A percentile compares a stretch with the other conserved stretches of the same genome.
Evolutionary conservation across 306 rosid species (phyloP).

Genomic region (Lagenaria siceraria): DNA sequence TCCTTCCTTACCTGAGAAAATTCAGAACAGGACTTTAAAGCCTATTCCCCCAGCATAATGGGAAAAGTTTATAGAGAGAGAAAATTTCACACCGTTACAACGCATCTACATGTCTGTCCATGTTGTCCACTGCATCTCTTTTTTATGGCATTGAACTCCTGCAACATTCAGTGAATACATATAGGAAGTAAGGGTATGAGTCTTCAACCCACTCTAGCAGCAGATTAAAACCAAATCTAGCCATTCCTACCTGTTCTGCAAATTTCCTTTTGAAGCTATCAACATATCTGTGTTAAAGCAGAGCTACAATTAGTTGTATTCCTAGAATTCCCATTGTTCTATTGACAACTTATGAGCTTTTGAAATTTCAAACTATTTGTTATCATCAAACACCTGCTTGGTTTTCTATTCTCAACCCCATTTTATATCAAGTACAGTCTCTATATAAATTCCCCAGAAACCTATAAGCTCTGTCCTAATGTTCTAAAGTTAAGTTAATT

Average conservation of each 20-base stretch:
- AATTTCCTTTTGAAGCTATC: conserved; percentile 46
- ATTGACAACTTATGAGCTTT: too few relatives aligned
- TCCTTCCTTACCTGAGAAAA: conserved; percentile 69
- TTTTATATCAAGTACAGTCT: too few relatives aligned
- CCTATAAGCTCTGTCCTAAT: too few relatives aligned
- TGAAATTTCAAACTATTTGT: too few relatives aligned
- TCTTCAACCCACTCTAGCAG: neutral
- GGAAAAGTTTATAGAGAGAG: neutral
- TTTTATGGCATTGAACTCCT: conserved; percentile 67
- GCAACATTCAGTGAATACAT: conserved; percentile 9
- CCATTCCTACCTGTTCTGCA: conserved; percentile 44
- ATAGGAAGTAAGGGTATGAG: conserved; percentile 3
- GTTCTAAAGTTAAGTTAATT: neutral
- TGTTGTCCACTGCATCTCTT: conserved; percentile 27
- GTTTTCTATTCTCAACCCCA: too few relatives aligned
- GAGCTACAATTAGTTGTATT: conserved; percentile 24
- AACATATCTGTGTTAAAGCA: conserved; percentile 39
- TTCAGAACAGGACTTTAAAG: conserved; percentile 22
- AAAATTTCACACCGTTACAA: conserved; percentile 47
- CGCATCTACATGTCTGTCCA: conserved; percentile 46
- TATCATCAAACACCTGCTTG: too few relatives aligned
- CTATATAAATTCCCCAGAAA: too few relatives aligned
- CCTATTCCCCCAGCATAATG: neutral
- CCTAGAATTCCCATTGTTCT: neutral
- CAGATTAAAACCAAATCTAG: neutral